Base-by-base conservation (phyloP, 306 rosid species). In the Oemleria cerasiformis region DNA sequence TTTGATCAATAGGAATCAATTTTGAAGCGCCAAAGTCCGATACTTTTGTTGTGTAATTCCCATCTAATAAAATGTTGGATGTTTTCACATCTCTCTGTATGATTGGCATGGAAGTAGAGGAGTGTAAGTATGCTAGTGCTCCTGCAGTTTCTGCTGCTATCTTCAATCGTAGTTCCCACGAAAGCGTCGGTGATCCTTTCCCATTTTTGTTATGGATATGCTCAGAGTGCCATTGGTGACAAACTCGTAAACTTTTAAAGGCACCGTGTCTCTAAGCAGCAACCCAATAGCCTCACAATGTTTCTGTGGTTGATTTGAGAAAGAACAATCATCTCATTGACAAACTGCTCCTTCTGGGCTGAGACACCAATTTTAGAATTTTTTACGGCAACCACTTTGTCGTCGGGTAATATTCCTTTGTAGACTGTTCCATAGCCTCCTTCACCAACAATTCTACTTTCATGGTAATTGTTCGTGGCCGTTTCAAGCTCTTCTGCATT, bases 371-470 rank as follows among this genome's bases (percentile, higher is more conserved):
- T 5, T 19, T 72, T 72, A 0, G 59, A 34, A 60, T 60, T 60
- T 36, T 71, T 72, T 16, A 60, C 36, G 21, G 75, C 75, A n/a
- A 72, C 40, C 9, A 0, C 39, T 15, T 30, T 25, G 19, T 36
- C 12, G 7, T 44, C 56, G 0, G 67, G 38, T 11, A 71, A 49
- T 71, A 60, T 8, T 47, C 75, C 59, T 34, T 47, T 72, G 38
- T 60, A 60, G n/a, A 72, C 75, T 0, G 12, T 72, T 47, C 68
- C 75, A 20, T 60, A 72, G 11, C 75, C 75, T 36, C 75, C 75
- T 60, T 72, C 9, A 6, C 68, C 69, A 36, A 72, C 41, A 8
- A 36, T 7, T 38, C 5, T 1, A 13, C 50, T 61, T 7, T 13
- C 61, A 20, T 48, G 47, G 41, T 36, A 72, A 14, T 72, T 48